phyloP scores from a whole-genome alignment of 192 early-diverging fungal genomes.

The Haplosporangium gracile region DNA sequence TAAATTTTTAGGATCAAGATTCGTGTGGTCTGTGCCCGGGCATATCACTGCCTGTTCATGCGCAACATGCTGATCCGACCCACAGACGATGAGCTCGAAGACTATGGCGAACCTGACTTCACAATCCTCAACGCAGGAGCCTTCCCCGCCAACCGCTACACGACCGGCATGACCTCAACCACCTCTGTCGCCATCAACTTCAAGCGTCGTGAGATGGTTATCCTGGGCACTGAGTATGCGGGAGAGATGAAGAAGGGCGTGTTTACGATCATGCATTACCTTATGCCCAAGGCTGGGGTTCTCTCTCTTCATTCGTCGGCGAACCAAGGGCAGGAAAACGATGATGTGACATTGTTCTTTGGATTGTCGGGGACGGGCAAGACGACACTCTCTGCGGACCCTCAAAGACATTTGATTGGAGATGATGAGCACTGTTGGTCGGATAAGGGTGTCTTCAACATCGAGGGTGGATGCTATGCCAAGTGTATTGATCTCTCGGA shows the following conservation, averaged over 20 bases:
- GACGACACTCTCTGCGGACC: constrained; percentile 97
- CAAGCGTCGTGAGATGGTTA: constrained; percentile 95
- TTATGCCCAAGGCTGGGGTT: constrained; percentile 95
- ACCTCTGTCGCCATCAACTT: constrained; percentile 96
- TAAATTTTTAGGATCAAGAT: constrained; percentile 89
- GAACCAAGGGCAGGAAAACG: constrained; percentile 85
- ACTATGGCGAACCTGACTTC: constrained; percentile 96
- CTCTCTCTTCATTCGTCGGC: constrained; percentile 94
- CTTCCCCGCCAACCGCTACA: constrained; percentile 95
- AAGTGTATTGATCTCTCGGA: constrained; percentile 96
- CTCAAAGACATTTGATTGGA: constrained; percentile 92
- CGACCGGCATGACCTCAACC: constrained; percentile 95
- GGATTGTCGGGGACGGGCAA: constrained; percentile 98
- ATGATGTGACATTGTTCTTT: constrained; percentile 98
- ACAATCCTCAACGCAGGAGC: constrained; percentile 97
- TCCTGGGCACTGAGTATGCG: constrained; percentile 97
- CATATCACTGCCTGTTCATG: constrained; percentile 99
- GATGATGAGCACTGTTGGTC: constrained; percentile 99
- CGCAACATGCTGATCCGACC: constrained; percentile 99
- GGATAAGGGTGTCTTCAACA: constrained; percentile 98
- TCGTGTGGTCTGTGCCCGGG: constrained; percentile 93
- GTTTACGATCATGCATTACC: constrained; percentile 99
- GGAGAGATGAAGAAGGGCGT: constrained; percentile 99
- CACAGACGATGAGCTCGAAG: constrained; percentile 87
- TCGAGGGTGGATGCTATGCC: constrained; percentile 99